Evolutionary conservation across 805 yeast genomes (phyloP), one percentile per base, ranked within the genome.

Genomic region (Metschnikowia kofuensis): DNA sequence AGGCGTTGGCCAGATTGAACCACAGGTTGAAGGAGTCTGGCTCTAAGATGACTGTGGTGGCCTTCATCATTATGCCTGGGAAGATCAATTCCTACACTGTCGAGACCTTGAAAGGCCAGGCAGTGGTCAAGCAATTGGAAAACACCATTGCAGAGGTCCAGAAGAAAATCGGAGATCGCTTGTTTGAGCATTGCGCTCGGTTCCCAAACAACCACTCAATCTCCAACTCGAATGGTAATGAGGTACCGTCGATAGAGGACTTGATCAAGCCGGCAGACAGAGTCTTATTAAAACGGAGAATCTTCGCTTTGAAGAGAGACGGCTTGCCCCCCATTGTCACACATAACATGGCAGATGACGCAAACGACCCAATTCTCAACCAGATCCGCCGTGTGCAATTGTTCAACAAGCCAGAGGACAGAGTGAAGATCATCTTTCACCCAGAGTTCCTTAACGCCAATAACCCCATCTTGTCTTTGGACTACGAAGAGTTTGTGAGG

Each of bases 41-140:
- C 38, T 87, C 96, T 6, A 88, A 86, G 59, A 87, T 85, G 77
- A 92, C 98, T 0, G 94, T 92, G 16, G 97, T 92, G 39, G 98
- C 98, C 10, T 92, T 92, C 64, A 89, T 92, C 62, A 92, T 92
- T 68, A 94, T 94, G 98, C 99, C 99, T 2, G 98, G 97, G 14
- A 82, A 84, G 44, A 91, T 96, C 48, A 85, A 87, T 60, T 91
- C 97, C 0, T 92, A 89, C 69, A 94, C 98, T 2, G 96, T 90
- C 31, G 98, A 92, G 66, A 94, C 98, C 6, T 78, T 92, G 59
- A 88, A 86, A 71, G 96, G 97, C 40, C 99, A 94, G 70, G 97
- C 98, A 1, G 97, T 91, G 40, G 86, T 91, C 57, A 86, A 86
- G 65, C 95, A 96, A 47, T 78, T 92, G 59, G 97, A 91, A 65